phyloP scores from a whole-genome alignment of 331 rosid species.

The Erythrophleum ivorense region DNA sequence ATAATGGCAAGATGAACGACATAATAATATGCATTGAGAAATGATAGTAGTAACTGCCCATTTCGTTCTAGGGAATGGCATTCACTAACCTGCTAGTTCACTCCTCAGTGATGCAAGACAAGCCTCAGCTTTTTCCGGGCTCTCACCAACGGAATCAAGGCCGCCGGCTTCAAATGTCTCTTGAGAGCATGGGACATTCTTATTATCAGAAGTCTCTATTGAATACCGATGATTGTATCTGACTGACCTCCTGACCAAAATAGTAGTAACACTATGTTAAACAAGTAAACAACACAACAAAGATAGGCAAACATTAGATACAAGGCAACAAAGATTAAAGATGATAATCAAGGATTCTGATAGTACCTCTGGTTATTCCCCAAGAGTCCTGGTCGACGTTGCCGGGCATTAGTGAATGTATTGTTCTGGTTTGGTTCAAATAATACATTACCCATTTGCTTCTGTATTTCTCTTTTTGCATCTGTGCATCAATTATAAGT shows the following conservation, averaged over 20 bases:
- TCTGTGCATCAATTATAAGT: conserved; percentile 54
- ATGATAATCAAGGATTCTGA: conserved; percentile 18
- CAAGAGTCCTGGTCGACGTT: conserved; percentile 72
- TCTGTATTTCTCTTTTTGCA: conserved; percentile 76
- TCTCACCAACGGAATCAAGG: conserved; percentile 43
- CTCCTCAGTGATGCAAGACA: conserved; percentile 40
- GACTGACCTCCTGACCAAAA: conserved; percentile 52
- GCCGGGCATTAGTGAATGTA: conserved; percentile 48
- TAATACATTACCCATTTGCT: conserved; percentile 55
- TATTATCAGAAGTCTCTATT: conserved; percentile 35
- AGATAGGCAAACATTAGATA: conserved; percentile 18
- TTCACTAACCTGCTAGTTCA: conserved; percentile 58
- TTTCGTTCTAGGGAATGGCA: conserved; percentile 1
- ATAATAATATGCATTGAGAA: conserved; percentile 3
- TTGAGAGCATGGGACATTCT: conserved; percentile 54
- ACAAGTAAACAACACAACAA: conserved; percentile 32
- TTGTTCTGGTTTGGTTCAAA: conserved; percentile 51
- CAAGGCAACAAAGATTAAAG: neutral
- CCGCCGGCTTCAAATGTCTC: conserved; percentile 48
- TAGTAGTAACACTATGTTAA: conserved; percentile 33
- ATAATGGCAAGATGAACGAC: neutral
- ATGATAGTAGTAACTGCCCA: neutral
- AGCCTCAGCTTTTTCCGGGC: conserved; percentile 42
- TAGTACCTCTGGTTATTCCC: conserved; percentile 59
- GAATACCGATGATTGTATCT: conserved; percentile 69